Base-by-base conservation (phyloP, 331 rosid species). In the Malus hybrid region DNA sequence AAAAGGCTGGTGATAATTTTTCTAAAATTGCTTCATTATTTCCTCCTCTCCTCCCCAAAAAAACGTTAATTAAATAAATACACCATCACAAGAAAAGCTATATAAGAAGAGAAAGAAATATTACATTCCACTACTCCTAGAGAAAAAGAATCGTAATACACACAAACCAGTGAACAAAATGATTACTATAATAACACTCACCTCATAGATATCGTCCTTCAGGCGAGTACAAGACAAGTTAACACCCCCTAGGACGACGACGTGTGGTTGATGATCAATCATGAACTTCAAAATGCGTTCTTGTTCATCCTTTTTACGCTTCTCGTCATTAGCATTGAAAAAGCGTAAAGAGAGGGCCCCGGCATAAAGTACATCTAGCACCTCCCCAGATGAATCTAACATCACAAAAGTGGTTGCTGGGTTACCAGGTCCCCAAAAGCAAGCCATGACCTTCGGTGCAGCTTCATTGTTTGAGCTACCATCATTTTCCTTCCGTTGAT, bases 241-340 rank as follows among this genome's bases (percentile, higher is more conserved):
- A 77, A 86, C 93, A 64, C 97, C 99, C 76, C 99, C 99, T 73
- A 95, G 75, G 73, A 92, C 97, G 76, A 91, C 93, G 69, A 95
- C 99, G 80, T 95, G 99, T 7, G 99, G 99, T 80, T 95, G 99
- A 81, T 95, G 99, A 71, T 95, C 99, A 5, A 96, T 95, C 99
- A 95, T 95, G 83, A 92, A 95, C 90, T 95, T 95, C 86, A 95
- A 77, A 44, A 95, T 96, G 24, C 97, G 91, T 55, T 95, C 97
- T 84, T 95, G 97, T 75, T 95, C 96, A 74, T 86, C 88, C 80
- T 92, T 95, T 88, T 90, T 95, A 59, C 97, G 89, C 71, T 90
- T 97, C 82, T 92, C 97, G 74, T 92, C 97, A 79, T 72, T 63
- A 50, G 81, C 88, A 79, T 88, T 92, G 64, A 92, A 96, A 20